Conservation (phyloP, 129 eudicot genomes). For the Centaurea solstitialis region DNA sequence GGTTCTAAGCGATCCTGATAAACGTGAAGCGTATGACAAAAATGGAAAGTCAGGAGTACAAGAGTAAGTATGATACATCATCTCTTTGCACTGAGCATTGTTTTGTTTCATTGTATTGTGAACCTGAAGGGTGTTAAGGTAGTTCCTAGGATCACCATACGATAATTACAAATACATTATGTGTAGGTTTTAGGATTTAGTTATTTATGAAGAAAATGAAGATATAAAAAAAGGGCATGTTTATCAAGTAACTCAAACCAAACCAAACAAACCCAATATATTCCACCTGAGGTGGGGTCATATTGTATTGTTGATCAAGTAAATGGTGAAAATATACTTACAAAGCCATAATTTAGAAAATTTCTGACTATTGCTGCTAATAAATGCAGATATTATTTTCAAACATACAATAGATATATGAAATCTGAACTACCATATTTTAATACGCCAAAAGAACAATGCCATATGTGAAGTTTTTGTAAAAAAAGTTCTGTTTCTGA, state of each 20-base stretch:
- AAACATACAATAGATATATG: not conserved
- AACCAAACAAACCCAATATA: no score
- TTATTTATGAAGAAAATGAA: no score
- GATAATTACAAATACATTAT: no score
- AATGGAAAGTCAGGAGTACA: slow-evolving; percentile 73
- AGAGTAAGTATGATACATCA: slow-evolving; percentile 47
- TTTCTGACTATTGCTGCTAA: not conserved
- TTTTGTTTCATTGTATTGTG: not conserved
- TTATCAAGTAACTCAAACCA: no score
- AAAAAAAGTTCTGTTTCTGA: no score
- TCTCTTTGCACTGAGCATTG: not conserved
- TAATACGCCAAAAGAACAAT: not conserved
- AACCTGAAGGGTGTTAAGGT: not conserved
- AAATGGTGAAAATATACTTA: not conserved
- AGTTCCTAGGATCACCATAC: not conserved
- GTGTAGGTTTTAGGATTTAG: not conserved
- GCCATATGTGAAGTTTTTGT: no score
- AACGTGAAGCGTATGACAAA: slow-evolving; percentile 87
- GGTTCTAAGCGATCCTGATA: slow-evolving; percentile 86
- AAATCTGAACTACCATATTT: not conserved
- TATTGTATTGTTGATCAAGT: not conserved
- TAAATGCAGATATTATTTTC: not conserved
- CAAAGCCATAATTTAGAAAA: not conserved
- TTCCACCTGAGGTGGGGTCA: not conserved
- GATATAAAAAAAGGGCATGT: no score